phyloP scores from a whole-genome alignment of 352 stramenopile genomes.

The Achlya hypogyna region DNA sequence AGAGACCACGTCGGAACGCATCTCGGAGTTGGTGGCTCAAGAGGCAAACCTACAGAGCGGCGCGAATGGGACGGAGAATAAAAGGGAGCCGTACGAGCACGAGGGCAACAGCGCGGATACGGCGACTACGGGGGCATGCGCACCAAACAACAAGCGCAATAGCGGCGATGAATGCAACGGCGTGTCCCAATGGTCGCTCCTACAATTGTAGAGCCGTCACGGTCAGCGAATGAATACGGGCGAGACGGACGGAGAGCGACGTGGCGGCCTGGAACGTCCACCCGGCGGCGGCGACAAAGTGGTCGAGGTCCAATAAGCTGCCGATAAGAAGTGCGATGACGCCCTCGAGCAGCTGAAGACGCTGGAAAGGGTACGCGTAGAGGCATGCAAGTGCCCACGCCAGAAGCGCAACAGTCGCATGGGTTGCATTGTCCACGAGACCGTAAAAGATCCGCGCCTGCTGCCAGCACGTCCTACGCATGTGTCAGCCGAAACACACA shows the following conservation, averaged over 20 bases:
- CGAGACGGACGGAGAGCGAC: neutral
- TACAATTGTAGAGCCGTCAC: neutral
- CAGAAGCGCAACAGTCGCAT: constrained; percentile 11
- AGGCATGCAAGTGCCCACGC: constrained; percentile 1
- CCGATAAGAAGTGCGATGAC: neutral
- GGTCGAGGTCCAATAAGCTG: constrained; percentile 7
- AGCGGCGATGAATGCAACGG: neutral
- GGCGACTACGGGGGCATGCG: neutral
- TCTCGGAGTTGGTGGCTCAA: constrained; percentile 17
- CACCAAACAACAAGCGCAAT: neutral
- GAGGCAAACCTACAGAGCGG: neutral
- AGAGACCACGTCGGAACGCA: constrained; percentile 15
- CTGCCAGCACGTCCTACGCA: constrained; percentile 3
- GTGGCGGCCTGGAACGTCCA: constrained; percentile 10
- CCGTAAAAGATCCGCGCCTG: constrained; percentile 11
- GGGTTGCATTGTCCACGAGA: constrained; percentile 17
- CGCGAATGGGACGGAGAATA: no score
- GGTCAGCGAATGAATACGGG: neutral
- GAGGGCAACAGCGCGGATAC: neutral
- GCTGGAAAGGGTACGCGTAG: neutral
- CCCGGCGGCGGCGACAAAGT: constrained; percentile 9
- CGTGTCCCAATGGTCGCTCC: constrained; percentile 10
- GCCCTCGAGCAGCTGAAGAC: neutral
- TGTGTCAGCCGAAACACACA: neutral
- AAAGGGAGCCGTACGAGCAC: neutral